These are phyloP conservation scores for Cunninghamia lanceolata DNA, from an alignment of 75 land plant species.

Conservation along the genomic window DNA sequence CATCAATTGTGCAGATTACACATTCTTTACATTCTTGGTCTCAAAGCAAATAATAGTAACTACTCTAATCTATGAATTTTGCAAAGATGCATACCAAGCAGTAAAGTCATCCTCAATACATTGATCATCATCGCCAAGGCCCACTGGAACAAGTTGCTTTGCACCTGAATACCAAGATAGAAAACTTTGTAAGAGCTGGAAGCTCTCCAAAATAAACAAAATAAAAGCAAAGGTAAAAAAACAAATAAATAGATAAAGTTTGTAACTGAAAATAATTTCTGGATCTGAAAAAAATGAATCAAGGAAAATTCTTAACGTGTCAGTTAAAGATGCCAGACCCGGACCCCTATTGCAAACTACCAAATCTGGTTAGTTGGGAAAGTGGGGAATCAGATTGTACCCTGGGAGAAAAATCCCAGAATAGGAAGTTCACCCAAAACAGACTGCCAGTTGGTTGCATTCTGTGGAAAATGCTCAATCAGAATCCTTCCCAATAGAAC, in stretches of 20 bases:
- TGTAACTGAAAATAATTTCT: background rate
- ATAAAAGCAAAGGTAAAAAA: background rate
- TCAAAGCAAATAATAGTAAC: background rate
- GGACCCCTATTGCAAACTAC: background rate
- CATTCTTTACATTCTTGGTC: background rate
- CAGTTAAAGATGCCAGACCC: background rate
- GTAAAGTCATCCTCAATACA: conserved; percentile 97
- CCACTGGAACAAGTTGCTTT: conserved; percentile 63
- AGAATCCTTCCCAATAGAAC: background rate
- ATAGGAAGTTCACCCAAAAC: background rate
- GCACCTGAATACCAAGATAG: conserved; percentile 44
- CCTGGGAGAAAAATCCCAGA: background rate
- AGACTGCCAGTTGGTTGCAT: background rate
- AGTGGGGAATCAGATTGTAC: background rate
- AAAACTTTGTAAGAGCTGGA: background rate
- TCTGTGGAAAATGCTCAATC: background rate
- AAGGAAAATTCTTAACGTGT: background rate
- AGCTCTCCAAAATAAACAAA: background rate
- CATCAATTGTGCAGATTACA: background rate
- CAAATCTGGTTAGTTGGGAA: background rate
- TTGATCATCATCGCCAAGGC: conserved; percentile 94
- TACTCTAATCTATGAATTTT: background rate
- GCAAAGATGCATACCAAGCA: conserved; percentile 61
- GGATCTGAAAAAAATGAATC: background rate
- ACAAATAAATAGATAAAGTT: background rate